Conservation (phyloP, 2,329 filamentous ascomycete genomes). For the Thelonectria olida region DNA sequence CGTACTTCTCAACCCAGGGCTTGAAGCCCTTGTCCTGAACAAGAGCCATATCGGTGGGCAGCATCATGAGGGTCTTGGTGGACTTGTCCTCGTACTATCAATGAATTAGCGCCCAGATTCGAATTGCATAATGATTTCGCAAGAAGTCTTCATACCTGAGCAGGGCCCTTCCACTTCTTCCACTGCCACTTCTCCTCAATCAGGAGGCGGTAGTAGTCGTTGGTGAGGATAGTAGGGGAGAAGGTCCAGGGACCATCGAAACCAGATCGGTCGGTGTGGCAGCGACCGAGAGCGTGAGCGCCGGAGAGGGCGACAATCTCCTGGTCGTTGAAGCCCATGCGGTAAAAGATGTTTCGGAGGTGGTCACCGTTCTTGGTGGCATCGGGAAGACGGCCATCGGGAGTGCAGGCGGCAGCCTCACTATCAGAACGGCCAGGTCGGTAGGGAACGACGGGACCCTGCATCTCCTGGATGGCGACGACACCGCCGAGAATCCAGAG, state of each 20-base stretch:
- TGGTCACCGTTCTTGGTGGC: conserved; percentile 81
- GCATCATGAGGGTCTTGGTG: conserved; percentile 94
- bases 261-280: conserved; percentile 88
- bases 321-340: conserved; percentile 97
- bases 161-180: conserved; percentile 91
- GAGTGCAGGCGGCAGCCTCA: conserved; percentile 86
- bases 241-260: conserved; percentile 93
- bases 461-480: conserved; percentile 92
- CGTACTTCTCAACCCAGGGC: conserved; percentile 84
- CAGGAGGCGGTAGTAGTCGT: conserved; percentile 92
- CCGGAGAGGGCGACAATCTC: conserved; percentile 93
- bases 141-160: conserved; percentile 60
- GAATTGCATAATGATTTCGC: not conserved
- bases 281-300: conserved; percentile 88
- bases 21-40: conserved; percentile 89
- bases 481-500: conserved; percentile 94
- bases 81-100: conserved; percentile 83
- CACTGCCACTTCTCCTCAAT: conserved; percentile 92
- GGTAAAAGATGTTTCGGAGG: conserved; percentile 90
- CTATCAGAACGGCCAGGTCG: conserved; percentile 85
- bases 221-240: conserved; percentile 89
- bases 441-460: conserved; percentile 88
- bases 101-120: conserved; percentile 16
- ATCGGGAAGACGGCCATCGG: conserved; percentile 88
- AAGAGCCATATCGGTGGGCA: conserved; percentile 89